Evolutionary conservation across 2,329 filamentous ascomycete species (phyloP), one percentile per base, ranked within the genome.

Genomic region (Fusarium tupiense): DNA sequence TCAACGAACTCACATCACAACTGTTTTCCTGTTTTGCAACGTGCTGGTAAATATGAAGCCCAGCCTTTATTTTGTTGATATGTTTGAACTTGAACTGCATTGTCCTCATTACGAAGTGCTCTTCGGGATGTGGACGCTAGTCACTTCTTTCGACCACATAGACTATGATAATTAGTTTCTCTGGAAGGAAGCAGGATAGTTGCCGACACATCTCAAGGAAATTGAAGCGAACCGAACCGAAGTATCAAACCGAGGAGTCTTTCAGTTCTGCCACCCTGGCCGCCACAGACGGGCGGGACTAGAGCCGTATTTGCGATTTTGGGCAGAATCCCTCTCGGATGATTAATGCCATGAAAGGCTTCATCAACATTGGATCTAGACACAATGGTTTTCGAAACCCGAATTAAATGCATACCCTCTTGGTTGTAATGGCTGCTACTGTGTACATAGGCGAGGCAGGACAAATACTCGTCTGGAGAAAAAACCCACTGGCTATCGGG

Each of bases 211-310:
- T 37, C 13, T 26, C 4, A 33, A 35, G 38, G 9, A 37, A n/a
- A 33, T 33, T 24, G 40, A 65, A 53, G 9, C 37, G 35, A 70
- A 38, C 24, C 38, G 60, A 70, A 64, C 41, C 66, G 67, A 64
- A 52, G 14, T n/a, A 24, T 35, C 52, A 50, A 49, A 22, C 50
- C 59, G 46, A 65, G 19, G 19, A 56, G n/a, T 11, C 20, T 16
- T 65, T 35, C 26, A 20, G n/a, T 12, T 54, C 22, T 26, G 13
- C 19, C 29, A 38, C 53, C 31, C 46, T 33, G 13, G 22, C 10
- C 8, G n/a, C 22, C 22, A n/a, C 22, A 33, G 22, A 33, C 13
- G 38, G 35, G 31, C 24, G 17, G 31, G n/a, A 29, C 24, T 24
- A 24, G 16, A 33, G 24, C 12, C 26, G 35, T 24, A 29, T 40